Evolutionary conservation across 2,329 filamentous ascomycete genomes (phyloP), one percentile per base, ranked within the genome.

Genomic region (Talaromyces marneffei): DNA sequence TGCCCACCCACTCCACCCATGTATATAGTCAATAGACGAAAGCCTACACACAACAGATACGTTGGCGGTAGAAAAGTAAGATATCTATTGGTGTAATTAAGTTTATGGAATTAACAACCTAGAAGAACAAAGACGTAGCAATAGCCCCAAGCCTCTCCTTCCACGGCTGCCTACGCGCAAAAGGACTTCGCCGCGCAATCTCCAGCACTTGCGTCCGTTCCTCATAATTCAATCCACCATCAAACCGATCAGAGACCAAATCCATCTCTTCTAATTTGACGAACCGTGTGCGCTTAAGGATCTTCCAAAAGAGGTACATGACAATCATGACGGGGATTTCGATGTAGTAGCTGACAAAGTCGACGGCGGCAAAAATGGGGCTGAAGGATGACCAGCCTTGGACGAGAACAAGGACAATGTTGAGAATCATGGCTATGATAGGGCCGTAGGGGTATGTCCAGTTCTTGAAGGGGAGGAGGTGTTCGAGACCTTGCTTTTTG

Each of bases 371-470:
- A 67, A 88, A 88, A 1, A 63, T 71, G 2, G 84, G 84, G 44
- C 81, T 85, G 73, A 88, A 88, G 59, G 80, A 84, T 18, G 68
- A 68, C 74, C 75, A 88, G 1, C 86, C 86, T 65, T 88, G 86
- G 0, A 87, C 79, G 1, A 88, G 76, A 3, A 88, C 81, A 9
- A 89, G 76, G 27, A 88, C 78, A 59, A 71, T 77, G 68, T 87
- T 87, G 40, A 87, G 75, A 0, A 82, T 64, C 14, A 88, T 78
- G 5, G 80, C 82, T 18, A 84, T 68, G 69, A 83, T 80, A 0
- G 86, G 85, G 0, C 86, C 85, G 61, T 78, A 82, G 0, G 86
- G 86, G 63, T 88, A 87, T 0, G 85, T 87, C 83, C 84, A 87
- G 68, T 88, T 88, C 63, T 81, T 83, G 74, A 85, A 88, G 0